Conservation (phyloP, 345 rosid species). For the Rhodamnia rubescens region DNA sequence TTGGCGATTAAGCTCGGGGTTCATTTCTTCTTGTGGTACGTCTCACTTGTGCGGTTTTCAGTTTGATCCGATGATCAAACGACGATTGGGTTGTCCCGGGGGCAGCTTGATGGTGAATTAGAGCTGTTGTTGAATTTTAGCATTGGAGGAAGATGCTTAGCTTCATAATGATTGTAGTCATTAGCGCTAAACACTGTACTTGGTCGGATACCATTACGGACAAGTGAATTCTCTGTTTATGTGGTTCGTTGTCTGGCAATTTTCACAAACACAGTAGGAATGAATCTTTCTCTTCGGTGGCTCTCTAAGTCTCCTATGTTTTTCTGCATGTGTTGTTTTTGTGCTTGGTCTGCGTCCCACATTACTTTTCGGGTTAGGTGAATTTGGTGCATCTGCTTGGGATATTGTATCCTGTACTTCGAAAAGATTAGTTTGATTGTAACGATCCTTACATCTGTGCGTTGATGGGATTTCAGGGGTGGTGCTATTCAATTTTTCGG, state of each 20-base stretch:
- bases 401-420: neutral
- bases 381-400: neutral
- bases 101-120: no score
- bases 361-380: neutral
- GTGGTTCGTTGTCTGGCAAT: neutral
- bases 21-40: slow-evolving; percentile 41
- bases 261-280: neutral
- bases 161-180: neutral
- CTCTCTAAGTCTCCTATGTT: neutral
- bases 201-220: neutral
- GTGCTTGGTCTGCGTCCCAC: neutral
- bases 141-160: neutral
- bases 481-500: slow-evolving; percentile 78
- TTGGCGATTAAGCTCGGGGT: slow-evolving; percentile 63
- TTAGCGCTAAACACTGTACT: neutral
- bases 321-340: neutral
- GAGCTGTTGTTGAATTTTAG: neutral
- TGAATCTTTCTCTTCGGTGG: neutral
- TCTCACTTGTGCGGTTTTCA: neutral
- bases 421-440: neutral
- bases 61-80: neutral
- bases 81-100: neutral
- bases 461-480: slow-evolving; percentile 45
- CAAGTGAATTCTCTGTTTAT: neutral
- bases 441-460: neutral